Base-by-base conservation (phyloP, 2,329 filamentous ascomycete species). In the Ilyonectria destructans region DNA sequence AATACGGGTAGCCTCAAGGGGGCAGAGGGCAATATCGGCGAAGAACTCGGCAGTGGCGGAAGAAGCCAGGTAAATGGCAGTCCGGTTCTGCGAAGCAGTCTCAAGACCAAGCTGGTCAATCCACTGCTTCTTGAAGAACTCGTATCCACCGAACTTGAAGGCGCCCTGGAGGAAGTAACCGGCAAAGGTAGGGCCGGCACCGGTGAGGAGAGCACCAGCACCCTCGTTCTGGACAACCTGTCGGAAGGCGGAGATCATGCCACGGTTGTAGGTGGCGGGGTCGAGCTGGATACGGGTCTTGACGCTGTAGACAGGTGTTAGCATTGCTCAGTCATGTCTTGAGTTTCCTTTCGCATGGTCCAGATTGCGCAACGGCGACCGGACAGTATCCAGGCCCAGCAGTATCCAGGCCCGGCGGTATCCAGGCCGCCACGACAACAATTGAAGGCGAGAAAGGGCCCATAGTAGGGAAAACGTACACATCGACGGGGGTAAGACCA, bases 201-300 rank as follows among this genome's bases (percentile, higher is more conserved):
- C 94, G 76, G 94, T 97, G 83, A 94, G 87, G 78, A 97, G 91
- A 83, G 94, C 94, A 82, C 91, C 93, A 80, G 92, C 92, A 86
- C 94, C 94, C 87, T 97, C 94, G 76, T 90, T 93, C 78, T 89
- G 85, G 82, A 97, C 89, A 83, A 97, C 93, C 86, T 96, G 92
- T 79, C 89, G 89, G 91, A 97, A 95, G 78, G 93, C 93, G 81
- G 93, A 93, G 83, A 97, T 88, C 83, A 97, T 87, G 81, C 94
- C 94, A 79, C 87, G 89, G 91, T 97, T 97, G 89, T 96, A 97
- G 84, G 92, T 96, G 77, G 82, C 87, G 75, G 94, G 94, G 85
- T 97, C 94, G 82, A 97, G 93, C 89, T 97, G 94, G 84, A 97
- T 97, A 85, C 93, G 91, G 79, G 94, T 97, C 91, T 97, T 97